Conservation (phyloP, 148 eudicot genomes). For the Amaranthus palmeri region DNA sequence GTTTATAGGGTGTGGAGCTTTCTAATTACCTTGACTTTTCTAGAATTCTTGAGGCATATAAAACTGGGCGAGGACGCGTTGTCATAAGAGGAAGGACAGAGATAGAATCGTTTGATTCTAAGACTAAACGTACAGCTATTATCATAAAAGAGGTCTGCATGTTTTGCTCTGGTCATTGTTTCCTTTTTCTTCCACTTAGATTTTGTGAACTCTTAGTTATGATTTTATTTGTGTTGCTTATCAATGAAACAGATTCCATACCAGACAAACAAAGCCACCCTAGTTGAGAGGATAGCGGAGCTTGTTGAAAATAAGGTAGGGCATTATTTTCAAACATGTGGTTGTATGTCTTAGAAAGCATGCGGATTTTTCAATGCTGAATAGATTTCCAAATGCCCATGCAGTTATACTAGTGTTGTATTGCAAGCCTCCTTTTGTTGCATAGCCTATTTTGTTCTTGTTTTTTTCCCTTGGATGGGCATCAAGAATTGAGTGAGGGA, state of each 20-base stretch:
- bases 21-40: conserved; percentile 23
- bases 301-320: conserved; percentile 88
- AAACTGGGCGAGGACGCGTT: conserved; percentile 87
- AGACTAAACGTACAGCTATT: conserved; percentile 67
- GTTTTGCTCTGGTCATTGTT: conserved; percentile 1
- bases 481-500: not conserved
- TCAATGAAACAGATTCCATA: conserved; percentile 76
- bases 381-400: not conserved
- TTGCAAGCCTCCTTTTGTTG: conserved; percentile 2
- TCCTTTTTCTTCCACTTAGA: not conserved
- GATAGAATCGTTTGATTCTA: conserved; percentile 72
- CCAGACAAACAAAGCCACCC: conserved; percentile 92
- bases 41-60: conserved; percentile 88
- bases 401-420: not conserved
- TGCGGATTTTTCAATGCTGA: not conserved
- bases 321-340: conserved; percentile 5
- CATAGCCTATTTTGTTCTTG: not conserved
- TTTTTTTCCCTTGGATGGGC: not conserved
- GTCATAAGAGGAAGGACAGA: conserved; percentile 90
- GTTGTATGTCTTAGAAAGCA: not conserved
- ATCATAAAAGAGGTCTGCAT: conserved; percentile 76
- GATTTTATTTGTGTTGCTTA: conserved; percentile 17
- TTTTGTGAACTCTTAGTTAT: not conserved
- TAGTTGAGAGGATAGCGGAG: conserved; percentile 89
- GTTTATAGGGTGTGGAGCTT: conserved; percentile 7